phyloP scores from a whole-genome alignment of 140 eudicot genomes.

The Anethum foeniculum region DNA sequence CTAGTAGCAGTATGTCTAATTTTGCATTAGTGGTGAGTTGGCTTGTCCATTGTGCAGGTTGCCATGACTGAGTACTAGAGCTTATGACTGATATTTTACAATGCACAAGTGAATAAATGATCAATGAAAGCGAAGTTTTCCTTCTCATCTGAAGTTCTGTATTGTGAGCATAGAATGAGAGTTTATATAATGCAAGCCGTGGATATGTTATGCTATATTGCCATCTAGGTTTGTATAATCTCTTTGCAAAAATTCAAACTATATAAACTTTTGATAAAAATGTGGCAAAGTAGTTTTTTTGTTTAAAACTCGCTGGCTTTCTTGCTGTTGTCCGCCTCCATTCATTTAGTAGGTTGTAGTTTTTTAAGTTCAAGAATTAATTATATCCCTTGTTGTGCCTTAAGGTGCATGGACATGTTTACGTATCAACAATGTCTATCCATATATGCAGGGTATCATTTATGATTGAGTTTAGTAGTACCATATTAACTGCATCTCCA shows the following conservation, averaged over 20 bases:
- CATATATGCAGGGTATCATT: background rate
- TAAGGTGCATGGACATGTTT: background rate
- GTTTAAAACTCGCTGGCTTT: background rate
- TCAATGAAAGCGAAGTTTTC: background rate
- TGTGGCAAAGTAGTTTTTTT: background rate
- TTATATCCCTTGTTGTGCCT: background rate
- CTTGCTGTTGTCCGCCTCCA: background rate
- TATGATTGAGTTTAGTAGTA: background rate
- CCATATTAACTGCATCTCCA: background rate
- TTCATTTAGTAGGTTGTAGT: background rate
- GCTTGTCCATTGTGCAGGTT: background rate
- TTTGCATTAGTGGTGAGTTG: background rate
- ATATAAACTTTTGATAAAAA: background rate
- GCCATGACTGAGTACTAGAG: background rate
- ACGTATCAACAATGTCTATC: background rate
- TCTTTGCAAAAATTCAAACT: background rate
- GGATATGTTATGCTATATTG: background rate
- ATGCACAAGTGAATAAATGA: background rate
- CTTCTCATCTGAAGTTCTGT: background rate
- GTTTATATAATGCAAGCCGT: background rate
- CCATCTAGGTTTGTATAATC: background rate
- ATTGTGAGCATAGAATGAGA: background rate
- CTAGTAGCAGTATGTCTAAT: background rate
- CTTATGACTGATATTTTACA: background rate
- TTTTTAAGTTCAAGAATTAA: background rate